Base-by-base conservation (phyloP, 2,329 filamentous ascomycete genomes). In the Colletotrichum chlorophyti region DNA sequence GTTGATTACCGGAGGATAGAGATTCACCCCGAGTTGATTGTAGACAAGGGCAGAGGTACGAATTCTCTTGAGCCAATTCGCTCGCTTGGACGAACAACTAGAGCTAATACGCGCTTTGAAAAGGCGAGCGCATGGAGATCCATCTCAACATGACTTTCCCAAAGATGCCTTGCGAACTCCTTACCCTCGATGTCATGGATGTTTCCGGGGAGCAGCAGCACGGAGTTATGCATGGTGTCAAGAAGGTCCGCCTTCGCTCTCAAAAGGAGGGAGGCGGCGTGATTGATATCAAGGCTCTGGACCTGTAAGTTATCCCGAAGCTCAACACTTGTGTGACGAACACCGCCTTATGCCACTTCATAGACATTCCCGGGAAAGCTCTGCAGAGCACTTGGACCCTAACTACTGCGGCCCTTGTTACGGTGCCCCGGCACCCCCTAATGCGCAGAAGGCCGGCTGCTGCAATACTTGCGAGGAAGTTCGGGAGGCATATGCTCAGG, bases 141-240 rank as follows among this genome's bases (percentile, higher is more conserved):
- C 93, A 97, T 74, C 85, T 99, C 76, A 99, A 99, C 79, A 88
- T 99, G 60, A 95, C 92, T 42, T 99, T 99, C 73, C 95, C 95
- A 9, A 88, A 88, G 63, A 85, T 99, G 65, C 95, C 95, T 9
- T 99, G 95, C 78, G 94, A 98, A 75, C 86, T 99, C 48, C 82
- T 98, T 65, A 97, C 95, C 11, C 88, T 99, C 67, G 95, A 99
- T 73, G 94, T 99, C 54, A 99, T 99, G 95, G 95, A 99, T 76
- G 94, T 98, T 23, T 97, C 93, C 19, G 95, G 95, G 63, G 95
- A 99, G 76, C 90, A 97, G 70, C 95, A 99, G 74, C 91, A 93
- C 66, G 95, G 94, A 49, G 91, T 99, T 58, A 88, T 92, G 73
- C 93, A 97, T 70, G 95, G 95, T 41, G 86, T 99, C 62, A 91